phyloP scores from a whole-genome alignment of 768 basidiomycete genomes.

The Russula sp. region DNA sequence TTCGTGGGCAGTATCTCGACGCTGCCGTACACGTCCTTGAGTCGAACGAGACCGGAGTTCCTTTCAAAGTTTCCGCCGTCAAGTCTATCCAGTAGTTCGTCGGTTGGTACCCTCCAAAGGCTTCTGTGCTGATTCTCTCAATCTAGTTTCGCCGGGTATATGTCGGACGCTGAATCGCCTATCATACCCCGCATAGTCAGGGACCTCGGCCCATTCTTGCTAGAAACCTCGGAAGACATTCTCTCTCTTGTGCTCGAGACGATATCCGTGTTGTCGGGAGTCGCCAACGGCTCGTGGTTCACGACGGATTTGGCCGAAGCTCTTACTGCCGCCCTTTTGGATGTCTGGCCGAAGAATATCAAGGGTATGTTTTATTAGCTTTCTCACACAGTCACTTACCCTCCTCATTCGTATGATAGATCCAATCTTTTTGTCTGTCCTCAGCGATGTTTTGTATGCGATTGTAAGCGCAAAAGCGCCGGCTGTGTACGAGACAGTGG shows the following conservation, averaged over 20 bases:
- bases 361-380: constrained; percentile 49
- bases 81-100: constrained; percentile 88
- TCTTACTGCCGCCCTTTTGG: constrained; percentile 60
- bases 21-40: constrained; percentile 86
- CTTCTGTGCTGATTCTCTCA: constrained; percentile 12
- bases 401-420: constrained; percentile 41
- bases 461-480: constrained; percentile 60
- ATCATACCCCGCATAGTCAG: constrained; percentile 71
- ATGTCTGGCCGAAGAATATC: constrained; percentile 83
- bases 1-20: constrained; percentile 81
- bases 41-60: constrained; percentile 60
- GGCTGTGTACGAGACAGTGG: constrained; percentile 65
- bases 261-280: constrained; percentile 68
- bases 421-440: constrained; percentile 54
- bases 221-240: constrained; percentile 78
- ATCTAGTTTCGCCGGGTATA: constrained; percentile 63
- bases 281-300: constrained; percentile 70
- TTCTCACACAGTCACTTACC: not conserved
- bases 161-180: constrained; percentile 53
- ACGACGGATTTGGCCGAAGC: constrained; percentile 58
- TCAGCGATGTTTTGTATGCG: constrained; percentile 40
- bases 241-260: constrained; percentile 85
- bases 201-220: constrained; percentile 78
- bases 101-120: not conserved
- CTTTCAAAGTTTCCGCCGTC: constrained; percentile 91